A percentile compares a stretch with the other conserved stretches of the same genome.
phyloP scores from a whole-genome alignment of 1,139 yeast species.

The Meyerozyma carpophila region DNA sequence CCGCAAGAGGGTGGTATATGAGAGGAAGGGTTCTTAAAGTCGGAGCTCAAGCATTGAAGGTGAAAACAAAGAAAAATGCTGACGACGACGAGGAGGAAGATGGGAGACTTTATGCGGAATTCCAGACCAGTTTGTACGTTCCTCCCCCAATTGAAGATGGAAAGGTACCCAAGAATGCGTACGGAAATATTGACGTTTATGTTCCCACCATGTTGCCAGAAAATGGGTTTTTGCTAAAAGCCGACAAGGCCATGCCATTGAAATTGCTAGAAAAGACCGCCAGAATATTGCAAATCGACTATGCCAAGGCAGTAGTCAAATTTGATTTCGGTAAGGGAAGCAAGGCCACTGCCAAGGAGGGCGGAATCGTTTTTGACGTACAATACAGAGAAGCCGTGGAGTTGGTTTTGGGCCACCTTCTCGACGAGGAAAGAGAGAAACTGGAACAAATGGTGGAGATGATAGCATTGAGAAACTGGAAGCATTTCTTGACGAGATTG shows the following conservation, averaged over 20 bases:
- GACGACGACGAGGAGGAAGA: constrained; percentile 27
- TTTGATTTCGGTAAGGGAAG: constrained; percentile 57
- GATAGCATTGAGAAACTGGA: constrained; percentile 68
- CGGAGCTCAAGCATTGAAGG: constrained; percentile 64
- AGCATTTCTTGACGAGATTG: constrained; percentile 61
- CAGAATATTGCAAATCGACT: constrained; percentile 61
- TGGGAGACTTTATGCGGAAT: constrained; percentile 62
- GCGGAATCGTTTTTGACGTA: constrained; percentile 71
- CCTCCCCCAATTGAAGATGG: constrained; percentile 70
- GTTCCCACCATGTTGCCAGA: constrained; percentile 75
- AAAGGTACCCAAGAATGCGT: constrained; percentile 64
- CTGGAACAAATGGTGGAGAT: constrained; percentile 40
- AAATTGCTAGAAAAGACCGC: constrained; percentile 67
- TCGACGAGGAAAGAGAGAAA: constrained; percentile 50
- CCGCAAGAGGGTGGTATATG: constrained; percentile 85
- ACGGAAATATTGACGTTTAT: constrained; percentile 79
- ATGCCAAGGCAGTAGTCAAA: constrained; percentile 82
- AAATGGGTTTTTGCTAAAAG: constrained; percentile 59
- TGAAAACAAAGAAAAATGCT: constrained; percentile 14
- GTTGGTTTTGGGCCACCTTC: constrained; percentile 49
- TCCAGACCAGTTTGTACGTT: constrained; percentile 64
- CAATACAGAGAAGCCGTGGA: constrained; percentile 64
- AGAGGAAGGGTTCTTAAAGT: constrained; percentile 69
- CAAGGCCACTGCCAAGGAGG: constrained; percentile 59
- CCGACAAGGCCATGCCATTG: constrained; percentile 23